A percentile compares a stretch with the other conserved stretches of the same genome.
phyloP scores from a whole-genome alignment of 2,329 filamentous ascomycete species.

The Periconia digitata region DNA sequence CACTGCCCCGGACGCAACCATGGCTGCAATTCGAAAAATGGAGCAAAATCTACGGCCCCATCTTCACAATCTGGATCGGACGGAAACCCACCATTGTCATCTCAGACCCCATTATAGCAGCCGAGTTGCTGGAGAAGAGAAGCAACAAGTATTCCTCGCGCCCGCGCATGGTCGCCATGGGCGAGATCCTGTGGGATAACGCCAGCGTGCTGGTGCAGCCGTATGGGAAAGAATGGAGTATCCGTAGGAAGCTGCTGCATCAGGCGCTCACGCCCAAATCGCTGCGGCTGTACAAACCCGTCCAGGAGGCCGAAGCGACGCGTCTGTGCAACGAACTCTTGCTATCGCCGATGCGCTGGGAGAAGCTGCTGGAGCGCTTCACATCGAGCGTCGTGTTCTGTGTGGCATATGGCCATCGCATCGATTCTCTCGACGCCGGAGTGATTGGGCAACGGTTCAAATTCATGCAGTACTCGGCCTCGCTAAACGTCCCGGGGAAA shows the following conservation, averaged over 20 bases:
- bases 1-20: slow-evolving; percentile 34
- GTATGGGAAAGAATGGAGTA: slow-evolving; percentile 51
- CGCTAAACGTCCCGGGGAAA: slow-evolving; percentile 50
- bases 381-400: slow-evolving; percentile 54
- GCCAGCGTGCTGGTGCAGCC: slow-evolving; percentile 52
- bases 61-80: slow-evolving; percentile 53
- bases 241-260: slow-evolving; percentile 41
- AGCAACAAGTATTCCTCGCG: slow-evolving; percentile 49
- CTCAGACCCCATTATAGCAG: slow-evolving; percentile 48
- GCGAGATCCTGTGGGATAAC: slow-evolving; percentile 48
- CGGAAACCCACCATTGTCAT: slow-evolving; percentile 50
- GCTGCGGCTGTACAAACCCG: slow-evolving; percentile 49
- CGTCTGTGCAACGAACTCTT: slow-evolving; percentile 50
- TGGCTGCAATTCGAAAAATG: slow-evolving; percentile 47
- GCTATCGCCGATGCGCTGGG: slow-evolving; percentile 44
- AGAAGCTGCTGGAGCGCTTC: slow-evolving; percentile 52
- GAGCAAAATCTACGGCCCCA: slow-evolving; percentile 49
- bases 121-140: slow-evolving; percentile 50
- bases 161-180: slow-evolving; percentile 51
- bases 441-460: slow-evolving; percentile 52
- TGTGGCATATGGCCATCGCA: slow-evolving; percentile 55
- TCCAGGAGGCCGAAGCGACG: slow-evolving; percentile 54
- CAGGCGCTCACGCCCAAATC: slow-evolving; percentile 50
- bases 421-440: slow-evolving; percentile 51
- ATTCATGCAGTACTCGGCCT: slow-evolving; percentile 53